phyloP scores from a whole-genome alignment of 352 stramenopile genomes.

The Phytophthora sp. region DNA sequence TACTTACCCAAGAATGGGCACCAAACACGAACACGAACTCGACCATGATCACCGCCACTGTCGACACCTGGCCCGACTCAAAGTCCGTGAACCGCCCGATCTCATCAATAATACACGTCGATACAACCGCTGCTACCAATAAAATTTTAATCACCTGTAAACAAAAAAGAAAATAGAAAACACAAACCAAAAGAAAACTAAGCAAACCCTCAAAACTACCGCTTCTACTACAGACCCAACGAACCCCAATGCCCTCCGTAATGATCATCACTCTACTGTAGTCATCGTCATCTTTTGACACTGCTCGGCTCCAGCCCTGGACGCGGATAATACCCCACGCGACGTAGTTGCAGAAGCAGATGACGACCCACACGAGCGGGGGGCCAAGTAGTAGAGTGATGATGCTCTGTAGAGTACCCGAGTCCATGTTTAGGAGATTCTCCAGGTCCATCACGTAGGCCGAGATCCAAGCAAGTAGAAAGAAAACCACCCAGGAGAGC shows the following conservation, averaged over 20 bases:
- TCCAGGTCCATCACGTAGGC: slow-evolving; percentile 72
- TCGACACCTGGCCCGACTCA: slow-evolving; percentile 81
- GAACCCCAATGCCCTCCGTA: slow-evolving; percentile 80
- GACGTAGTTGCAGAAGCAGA: slow-evolving; percentile 84
- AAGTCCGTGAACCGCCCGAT: slow-evolving; percentile 82
- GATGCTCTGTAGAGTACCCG: slow-evolving; percentile 52
- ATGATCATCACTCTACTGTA: slow-evolving; percentile 90
- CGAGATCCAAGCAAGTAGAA: slow-evolving; percentile 74
- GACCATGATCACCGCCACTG: slow-evolving; percentile 77
- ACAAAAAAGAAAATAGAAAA: slow-evolving; percentile 10
- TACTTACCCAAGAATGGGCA: slow-evolving; percentile 78
- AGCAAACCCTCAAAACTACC: too few relatives aligned
- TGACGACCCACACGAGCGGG: slow-evolving; percentile 83
- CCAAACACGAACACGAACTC: slow-evolving; percentile 84
- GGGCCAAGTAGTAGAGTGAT: slow-evolving; percentile 70
- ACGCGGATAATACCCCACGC: slow-evolving; percentile 83
- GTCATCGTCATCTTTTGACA: slow-evolving; percentile 80
- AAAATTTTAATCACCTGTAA: slow-evolving; percentile 80
- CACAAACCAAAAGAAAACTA: background rate
- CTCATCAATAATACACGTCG: slow-evolving; percentile 85
- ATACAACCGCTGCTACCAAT: slow-evolving; percentile 81
- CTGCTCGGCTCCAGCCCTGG: slow-evolving; percentile 78
- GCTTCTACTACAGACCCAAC: slow-evolving; percentile 1
- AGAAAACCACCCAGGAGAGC: slow-evolving; percentile 84
- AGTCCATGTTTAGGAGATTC: slow-evolving; percentile 49